phyloP scores from a whole-genome alignment of 306 rosid genomes.

The Acacia crassicarpa region DNA sequence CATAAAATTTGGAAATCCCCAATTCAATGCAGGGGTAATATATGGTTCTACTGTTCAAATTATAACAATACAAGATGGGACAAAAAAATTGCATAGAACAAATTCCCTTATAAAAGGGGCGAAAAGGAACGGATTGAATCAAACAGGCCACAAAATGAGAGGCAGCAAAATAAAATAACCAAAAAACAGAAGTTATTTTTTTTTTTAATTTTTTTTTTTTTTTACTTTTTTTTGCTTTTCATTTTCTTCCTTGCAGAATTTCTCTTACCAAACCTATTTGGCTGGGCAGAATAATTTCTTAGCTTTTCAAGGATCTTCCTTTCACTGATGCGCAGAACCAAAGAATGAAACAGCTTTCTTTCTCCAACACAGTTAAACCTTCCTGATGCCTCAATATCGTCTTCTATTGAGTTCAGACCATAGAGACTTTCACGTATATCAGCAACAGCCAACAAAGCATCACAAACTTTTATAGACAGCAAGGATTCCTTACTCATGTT shows the following conservation, averaged over 20 bases:
- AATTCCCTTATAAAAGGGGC: not conserved
- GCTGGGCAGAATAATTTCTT: slow-evolving; percentile 49
- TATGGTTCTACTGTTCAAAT: not conserved
- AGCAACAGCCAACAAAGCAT: slow-evolving; percentile 61
- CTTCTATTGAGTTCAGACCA: slow-evolving; percentile 58
- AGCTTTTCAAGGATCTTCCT: slow-evolving; percentile 68
- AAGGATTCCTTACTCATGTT: slow-evolving; percentile 44
- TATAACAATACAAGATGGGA: not conserved
- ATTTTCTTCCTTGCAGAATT: slow-evolving; percentile 43
- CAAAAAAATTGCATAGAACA: not conserved
- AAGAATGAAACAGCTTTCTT: slow-evolving; percentile 69
- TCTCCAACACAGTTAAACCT: slow-evolving; percentile 48
- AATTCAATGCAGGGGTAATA: not conserved
- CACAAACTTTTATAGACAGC: slow-evolving; percentile 53
- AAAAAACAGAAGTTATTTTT: not conserved
- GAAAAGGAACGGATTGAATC: not conserved
- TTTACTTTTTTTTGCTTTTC: slow-evolving; percentile 44
- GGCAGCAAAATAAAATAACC: not conserved
- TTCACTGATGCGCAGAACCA: slow-evolving; percentile 71
- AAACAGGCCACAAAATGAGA: not conserved
- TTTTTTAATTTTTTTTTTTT: slow-evolving; percentile 1
- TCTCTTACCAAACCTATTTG: slow-evolving; percentile 31
- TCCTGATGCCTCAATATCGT: slow-evolving; percentile 51
- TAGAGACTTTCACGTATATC: slow-evolving; percentile 71
- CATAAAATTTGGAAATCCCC: not conserved